Evolutionary conservation across 176 grass and related monocot species (phyloP).

Genomic region (bread wheat (Triticum aestivum)): IWGSC_CS_RefSeq_v2.1 NC_057795.1:165060753-165061252

Average conservation of each 20-base stretch:
- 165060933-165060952: background rate
- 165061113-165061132: background rate
- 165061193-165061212: background rate
- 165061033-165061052: conserved; percentile 9
- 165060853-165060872: background rate
- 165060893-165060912: conserved; percentile 19
- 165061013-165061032: conserved; percentile 22
- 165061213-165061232: background rate
- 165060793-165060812: conserved; percentile 14
- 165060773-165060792: conserved; percentile 27
- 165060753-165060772: conserved; percentile 16
- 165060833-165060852: background rate
- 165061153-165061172: conserved; percentile 18
- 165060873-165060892: background rate
- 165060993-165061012: background rate
- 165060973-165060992: conserved; percentile 10
- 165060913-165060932: background rate
- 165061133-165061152: conserved; percentile 12
- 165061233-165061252: conserved; percentile 32
- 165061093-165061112: background rate
- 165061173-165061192: conserved; percentile 15
- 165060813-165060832: conserved; percentile 19
- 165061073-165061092: conserved; percentile 1
- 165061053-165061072: conserved; percentile 7
- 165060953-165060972: conserved; percentile 4